A percentile compares a stretch with the other conserved stretches of the same genome.
These are phyloP conservation scores for Fusarium sp. DNA, from an alignment of 2,329 filamentous ascomycete species.

Conservation along the genomic window DNA sequence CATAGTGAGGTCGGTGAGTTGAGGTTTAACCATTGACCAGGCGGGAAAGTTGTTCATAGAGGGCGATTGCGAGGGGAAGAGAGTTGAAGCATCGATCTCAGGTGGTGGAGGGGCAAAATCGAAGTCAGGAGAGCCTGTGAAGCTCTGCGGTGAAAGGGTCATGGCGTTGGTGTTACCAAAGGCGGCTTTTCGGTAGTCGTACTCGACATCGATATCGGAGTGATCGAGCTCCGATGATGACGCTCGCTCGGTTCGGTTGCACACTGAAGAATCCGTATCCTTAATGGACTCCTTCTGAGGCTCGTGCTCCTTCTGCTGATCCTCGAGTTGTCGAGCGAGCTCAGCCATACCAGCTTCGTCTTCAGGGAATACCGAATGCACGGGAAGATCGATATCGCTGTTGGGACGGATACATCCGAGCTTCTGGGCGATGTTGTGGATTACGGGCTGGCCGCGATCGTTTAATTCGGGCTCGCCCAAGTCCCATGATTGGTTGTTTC, in stretches of 20 bases:
- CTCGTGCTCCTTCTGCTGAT: conserved; percentile 57
- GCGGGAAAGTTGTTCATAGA: conserved; percentile 50
- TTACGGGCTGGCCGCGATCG: conserved; percentile 71
- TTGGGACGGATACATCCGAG: conserved; percentile 73
- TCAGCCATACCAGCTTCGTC: conserved; percentile 69
- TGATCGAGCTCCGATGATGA: conserved; percentile 68
- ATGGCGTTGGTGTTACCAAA: conserved; percentile 59
- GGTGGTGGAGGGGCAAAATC: conserved; percentile 52
- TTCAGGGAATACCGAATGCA: conserved; percentile 70
- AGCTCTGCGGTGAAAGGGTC: conserved; percentile 67
- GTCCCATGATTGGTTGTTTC: conserved; percentile 68
- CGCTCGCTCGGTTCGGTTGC: conserved; percentile 58
- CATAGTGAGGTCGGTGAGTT: conserved; percentile 49
- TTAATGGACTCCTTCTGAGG: conserved; percentile 47
- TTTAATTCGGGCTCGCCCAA: conserved; percentile 73
- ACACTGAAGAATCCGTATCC: conserved; percentile 43
- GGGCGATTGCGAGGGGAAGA: conserved; percentile 54
- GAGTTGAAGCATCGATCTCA: conserved; percentile 50
- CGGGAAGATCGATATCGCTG: conserved; percentile 69
- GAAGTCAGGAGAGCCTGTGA: conserved; percentile 55
- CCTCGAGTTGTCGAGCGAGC: conserved; percentile 66
- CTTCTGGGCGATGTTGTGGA: conserved; percentile 73
- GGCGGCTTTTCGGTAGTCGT: conserved; percentile 64
- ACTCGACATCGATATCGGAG: conserved; percentile 67
- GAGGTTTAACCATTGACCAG: conserved; percentile 49